Evolutionary conservation across 371 early-diverging fungal species (phyloP), one percentile per base, ranked within the genome.

Genomic region (Mucor irregularis): DNA sequence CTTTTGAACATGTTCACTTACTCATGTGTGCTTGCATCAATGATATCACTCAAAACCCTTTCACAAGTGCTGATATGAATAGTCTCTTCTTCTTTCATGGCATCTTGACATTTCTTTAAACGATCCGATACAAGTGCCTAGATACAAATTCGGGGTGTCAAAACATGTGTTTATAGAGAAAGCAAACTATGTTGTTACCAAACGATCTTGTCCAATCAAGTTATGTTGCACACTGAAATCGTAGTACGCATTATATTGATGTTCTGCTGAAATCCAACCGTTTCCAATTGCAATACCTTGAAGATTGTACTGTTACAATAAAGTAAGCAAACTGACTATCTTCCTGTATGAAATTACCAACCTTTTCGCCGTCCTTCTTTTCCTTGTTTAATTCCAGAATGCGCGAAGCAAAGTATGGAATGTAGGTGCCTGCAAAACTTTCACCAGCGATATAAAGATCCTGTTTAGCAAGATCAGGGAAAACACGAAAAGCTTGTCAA

Each of bases 371-470:
- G n/a, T n/a, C n/a, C n/a, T n/a, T n/a, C n/a, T 69, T 54, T 5
- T 71, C 56, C 11, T 69, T 62, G 51, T 88, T 88, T 8, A 71
- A 49, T 13, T 79, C 71, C 25, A 92, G 38, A 6, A 92, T 71
- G 7, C 69, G 76, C 0, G 61, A 28, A 10, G 88, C 86, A 53
- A 93, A 82, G 58, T 92, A 90, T 4, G 95, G 95, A 48, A 94
- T 87, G 71, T 89, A 94, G 0, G 84, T 83, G 13, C 95, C 95
- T 1, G 93, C 95, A 71, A 61, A 94, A 56, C 91, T 91, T 68
- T 94, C 95, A 21, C 95, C 95, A 25, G 90, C 82, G 14, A 94
- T 53, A 67, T 90, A 92, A 10, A 93, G 29, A 83, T 89, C 85
- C 42, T 69, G 58, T 1, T 68, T 46, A 3, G 52, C 19, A 21